Base-by-base conservation (phyloP, 1,139 yeast genomes). In the Geotrichum fermentans region DNA sequence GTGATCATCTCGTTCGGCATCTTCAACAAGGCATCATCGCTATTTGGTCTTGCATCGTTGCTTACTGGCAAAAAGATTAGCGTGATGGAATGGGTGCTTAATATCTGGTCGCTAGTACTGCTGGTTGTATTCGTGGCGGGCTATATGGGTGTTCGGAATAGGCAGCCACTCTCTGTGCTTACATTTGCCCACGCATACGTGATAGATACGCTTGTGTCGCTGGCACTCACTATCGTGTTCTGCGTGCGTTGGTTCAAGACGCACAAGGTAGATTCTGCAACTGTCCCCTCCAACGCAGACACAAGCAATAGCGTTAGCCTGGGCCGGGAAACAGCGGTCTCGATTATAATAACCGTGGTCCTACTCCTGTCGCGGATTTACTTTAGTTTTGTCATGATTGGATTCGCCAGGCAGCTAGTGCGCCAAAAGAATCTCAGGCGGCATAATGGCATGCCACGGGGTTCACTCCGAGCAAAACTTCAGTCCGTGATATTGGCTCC, bases 1-100 rank as follows among this genome's bases (percentile, higher is more conserved):
- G 65, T 88, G 11, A 78, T 86, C 21, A 71, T 89, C n/a, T 84
- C 88, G 1, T 73, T 85, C 34, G 83, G 94, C 20, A 78, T 89
- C 42, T 74, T 90, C 58, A 90, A 92, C 70, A 90, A 90, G 65
- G 88, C 92, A 55, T 82, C 95, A 50, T 97, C 97, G 8, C 72
- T 82, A 24, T 92, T 83, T 66, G 98, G 97, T 26, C 72, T 90
- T 37, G 71, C 90, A 32, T 89, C 97, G 0, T 68, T 92, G 39
- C 77, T 92, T 61, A 90, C 97, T 0, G 74, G 96, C 1, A 96
- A 89, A 61, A 95, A 94, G 1, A 74, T 90, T 52, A 82, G 82
- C 55, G 79, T 81, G 54, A 72, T 84, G 72, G 97, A 92, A 63
- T 86, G 96, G 95, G 57, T 84, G 1, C 79, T 83, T 59, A 88